Conservation (phyloP, 345 rosid genomes). For the Nasturtium officinale region DNA sequence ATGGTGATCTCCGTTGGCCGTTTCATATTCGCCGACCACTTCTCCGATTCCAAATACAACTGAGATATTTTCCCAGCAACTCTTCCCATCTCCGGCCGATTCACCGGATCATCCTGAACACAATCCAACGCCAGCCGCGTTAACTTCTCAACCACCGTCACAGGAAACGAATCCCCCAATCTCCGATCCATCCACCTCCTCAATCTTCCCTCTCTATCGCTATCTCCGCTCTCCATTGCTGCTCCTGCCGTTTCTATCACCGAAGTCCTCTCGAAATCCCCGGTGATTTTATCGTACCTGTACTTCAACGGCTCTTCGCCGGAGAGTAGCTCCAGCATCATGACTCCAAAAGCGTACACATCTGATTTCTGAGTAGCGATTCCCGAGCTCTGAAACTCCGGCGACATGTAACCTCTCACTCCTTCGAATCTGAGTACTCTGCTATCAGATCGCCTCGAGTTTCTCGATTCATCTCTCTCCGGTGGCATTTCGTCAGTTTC, state of each 20-base stretch:
- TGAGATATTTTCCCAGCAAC: slow-evolving; percentile 81
- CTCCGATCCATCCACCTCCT: slow-evolving; percentile 80
- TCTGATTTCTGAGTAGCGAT: slow-evolving; percentile 74
- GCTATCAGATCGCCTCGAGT: slow-evolving; percentile 44
- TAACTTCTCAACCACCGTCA: slow-evolving; percentile 61
- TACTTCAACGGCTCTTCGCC: slow-evolving; percentile 80
- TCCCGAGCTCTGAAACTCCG: slow-evolving; percentile 62
- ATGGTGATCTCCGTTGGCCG: slow-evolving; percentile 61
- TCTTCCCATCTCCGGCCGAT: slow-evolving; percentile 83
- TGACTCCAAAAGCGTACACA: slow-evolving; percentile 77
- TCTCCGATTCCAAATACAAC: slow-evolving; percentile 57
- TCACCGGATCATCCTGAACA: slow-evolving; percentile 59
- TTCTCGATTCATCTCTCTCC: slow-evolving; percentile 15
- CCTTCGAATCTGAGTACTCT: slow-evolving; percentile 61
- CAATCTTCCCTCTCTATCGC: slow-evolving; percentile 44
- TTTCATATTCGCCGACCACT: slow-evolving; percentile 58
- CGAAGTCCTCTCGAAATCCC: slow-evolving; percentile 58
- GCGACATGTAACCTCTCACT: slow-evolving; percentile 84
- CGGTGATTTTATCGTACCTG: slow-evolving; percentile 49
- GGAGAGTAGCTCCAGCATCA: slow-evolving; percentile 72
- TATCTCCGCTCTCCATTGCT: slow-evolving; percentile 44
- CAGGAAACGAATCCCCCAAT: slow-evolving; percentile 78
- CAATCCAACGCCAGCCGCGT: slow-evolving; percentile 69
- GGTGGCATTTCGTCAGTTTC: slow-evolving; percentile 52
- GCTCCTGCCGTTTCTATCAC: slow-evolving; percentile 61